Percentiles rank a stretch among this genome's conserved stretches.
These are phyloP conservation scores for Didymosphaeria variabile DNA, from an alignment of 2,329 filamentous ascomycete species.

Conservation along the genomic window DNA sequence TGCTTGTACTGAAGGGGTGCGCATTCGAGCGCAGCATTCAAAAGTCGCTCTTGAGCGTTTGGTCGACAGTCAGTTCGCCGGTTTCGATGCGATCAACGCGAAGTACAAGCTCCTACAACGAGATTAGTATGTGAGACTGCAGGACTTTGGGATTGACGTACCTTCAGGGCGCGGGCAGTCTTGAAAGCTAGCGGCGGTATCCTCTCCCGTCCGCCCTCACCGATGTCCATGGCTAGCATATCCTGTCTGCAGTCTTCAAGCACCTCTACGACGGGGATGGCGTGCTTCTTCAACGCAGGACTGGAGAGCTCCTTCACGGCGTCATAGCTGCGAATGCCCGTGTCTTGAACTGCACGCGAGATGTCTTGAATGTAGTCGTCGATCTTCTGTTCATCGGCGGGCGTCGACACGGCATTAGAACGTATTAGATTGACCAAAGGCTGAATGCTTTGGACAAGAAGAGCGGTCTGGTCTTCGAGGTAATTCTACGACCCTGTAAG, in stretches of 20 bases:
- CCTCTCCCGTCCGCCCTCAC: conserved; percentile 67
- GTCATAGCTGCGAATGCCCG: conserved; percentile 70
- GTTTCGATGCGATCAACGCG: conserved; percentile 53
- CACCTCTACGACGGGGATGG: conserved; percentile 61
- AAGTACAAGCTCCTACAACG: conserved; percentile 51
- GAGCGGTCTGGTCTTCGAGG: conserved; percentile 82
- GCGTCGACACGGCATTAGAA: conserved; percentile 42
- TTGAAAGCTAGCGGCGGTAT: conserved; percentile 88
- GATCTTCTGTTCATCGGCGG: conserved; percentile 59
- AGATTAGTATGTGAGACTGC: conserved; percentile 22
- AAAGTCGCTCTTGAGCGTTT: conserved; percentile 43
- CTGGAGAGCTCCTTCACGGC: conserved; percentile 59
- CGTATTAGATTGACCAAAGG: conserved; percentile 77
- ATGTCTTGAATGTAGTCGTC: conserved; percentile 76
- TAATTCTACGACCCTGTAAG: conserved; percentile 65
- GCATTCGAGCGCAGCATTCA: conserved; percentile 21
- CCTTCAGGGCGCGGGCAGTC: conserved; percentile 83
- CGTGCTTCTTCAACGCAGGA: conserved; percentile 61
- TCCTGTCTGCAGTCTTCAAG: conserved; percentile 71
- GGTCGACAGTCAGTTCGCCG: conserved; percentile 48
- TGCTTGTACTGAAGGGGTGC: neutral
- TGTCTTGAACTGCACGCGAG: conserved; percentile 73
- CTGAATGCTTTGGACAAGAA: conserved; percentile 82
- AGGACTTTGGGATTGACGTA: conserved; percentile 17
- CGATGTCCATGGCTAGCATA: conserved; percentile 69